Conservation (phyloP, 169 alveolate species). For the Plasmodium gonderi region DNA sequence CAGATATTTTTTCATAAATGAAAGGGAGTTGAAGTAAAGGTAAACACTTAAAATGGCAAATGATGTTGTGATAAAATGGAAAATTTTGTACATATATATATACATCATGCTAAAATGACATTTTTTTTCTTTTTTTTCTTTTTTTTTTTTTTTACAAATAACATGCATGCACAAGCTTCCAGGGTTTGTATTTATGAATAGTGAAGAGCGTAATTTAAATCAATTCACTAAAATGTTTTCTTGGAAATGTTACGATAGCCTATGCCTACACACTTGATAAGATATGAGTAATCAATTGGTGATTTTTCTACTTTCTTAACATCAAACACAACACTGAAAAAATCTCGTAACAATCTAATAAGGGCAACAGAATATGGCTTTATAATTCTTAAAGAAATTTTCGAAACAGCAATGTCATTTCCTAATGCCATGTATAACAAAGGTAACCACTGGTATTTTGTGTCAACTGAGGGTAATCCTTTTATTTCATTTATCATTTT, state of each 20-base stretch:
- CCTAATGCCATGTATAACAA: constrained; percentile 66
- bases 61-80: no score
- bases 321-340: constrained; percentile 70
- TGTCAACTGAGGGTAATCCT: constrained; percentile 64
- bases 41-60: no score
- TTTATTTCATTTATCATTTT: constrained; percentile 65
- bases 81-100: no score
- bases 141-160: no score
- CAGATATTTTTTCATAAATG: no score
- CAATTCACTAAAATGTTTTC: constrained; percentile 49
- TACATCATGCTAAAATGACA: no score
- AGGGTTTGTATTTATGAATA: no score
- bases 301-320: constrained; percentile 61
- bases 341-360: constrained; percentile 58
- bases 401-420: constrained; percentile 61
- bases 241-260: constrained; percentile 68
- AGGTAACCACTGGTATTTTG: constrained; percentile 75
- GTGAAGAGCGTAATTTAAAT: no score
- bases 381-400: constrained; percentile 26
- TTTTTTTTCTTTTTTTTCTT: no score
- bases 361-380: constrained; percentile 67
- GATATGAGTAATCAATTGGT: constrained; percentile 57
- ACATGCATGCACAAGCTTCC: no score
- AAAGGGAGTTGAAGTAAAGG: no score
- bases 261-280: constrained; percentile 70